Evolutionary conservation across 208 protist species (phyloP).

Genomic region (Crithidia sp.): DNA sequence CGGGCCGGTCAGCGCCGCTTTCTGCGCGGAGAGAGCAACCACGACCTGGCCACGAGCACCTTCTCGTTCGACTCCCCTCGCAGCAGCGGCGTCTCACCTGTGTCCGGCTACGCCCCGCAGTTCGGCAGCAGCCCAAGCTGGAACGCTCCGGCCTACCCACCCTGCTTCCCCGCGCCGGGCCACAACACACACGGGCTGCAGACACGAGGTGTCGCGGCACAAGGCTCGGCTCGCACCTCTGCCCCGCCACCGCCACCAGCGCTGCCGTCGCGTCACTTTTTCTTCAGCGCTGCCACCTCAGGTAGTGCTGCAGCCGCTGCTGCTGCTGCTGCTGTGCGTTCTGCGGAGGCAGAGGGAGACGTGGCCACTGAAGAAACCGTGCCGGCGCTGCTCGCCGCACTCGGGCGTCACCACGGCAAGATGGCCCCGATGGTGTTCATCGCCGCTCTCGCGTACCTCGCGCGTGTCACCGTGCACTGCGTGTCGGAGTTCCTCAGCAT

Average conservation of each 20-base stretch:
- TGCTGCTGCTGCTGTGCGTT: neutral
- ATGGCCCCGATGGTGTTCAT: constrained; percentile 80
- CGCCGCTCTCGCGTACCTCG: constrained; percentile 79
- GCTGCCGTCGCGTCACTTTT: neutral
- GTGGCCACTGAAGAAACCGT: constrained; percentile 20
- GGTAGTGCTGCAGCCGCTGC: no score
- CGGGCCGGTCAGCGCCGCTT: constrained; percentile 30
- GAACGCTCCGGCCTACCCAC: constrained; percentile 11
- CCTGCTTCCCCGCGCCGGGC: constrained; percentile 6
- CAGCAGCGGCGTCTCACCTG: constrained; percentile 26
- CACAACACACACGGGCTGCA: constrained; percentile 18
- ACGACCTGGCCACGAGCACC: constrained; percentile 35
- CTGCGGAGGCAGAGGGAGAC: constrained; percentile 1
- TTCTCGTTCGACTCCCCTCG: constrained; percentile 56
- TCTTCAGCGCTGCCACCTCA: constrained; percentile 11
- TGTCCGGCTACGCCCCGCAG: neutral
- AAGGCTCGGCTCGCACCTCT: neutral
- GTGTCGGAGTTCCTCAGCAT: constrained; percentile 53
- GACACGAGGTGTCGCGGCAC: constrained; percentile 3
- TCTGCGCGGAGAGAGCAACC: constrained; percentile 36
- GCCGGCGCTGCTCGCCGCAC: constrained; percentile 23
- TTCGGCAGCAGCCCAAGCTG: constrained; percentile 8
- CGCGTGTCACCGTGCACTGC: constrained; percentile 59
- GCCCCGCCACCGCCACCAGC: neutral
- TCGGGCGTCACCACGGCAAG: constrained; percentile 35